Percentiles rank a stretch among this genome's conserved stretches.
These are phyloP conservation scores for Paramecium tetraurelia DNA, from an alignment of 73 alveolate genomes.

Conservation along the genomic window DNA sequence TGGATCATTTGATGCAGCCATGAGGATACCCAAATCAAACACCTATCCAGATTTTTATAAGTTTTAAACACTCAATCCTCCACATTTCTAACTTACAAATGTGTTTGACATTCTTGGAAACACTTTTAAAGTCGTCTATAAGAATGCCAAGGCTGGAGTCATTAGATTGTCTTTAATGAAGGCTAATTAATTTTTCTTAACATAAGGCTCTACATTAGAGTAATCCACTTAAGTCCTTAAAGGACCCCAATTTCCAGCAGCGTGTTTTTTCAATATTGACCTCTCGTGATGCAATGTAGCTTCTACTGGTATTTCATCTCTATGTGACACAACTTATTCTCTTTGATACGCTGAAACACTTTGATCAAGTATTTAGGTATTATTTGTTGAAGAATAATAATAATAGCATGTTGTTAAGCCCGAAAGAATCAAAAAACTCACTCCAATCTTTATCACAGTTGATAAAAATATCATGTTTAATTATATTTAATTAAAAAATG, in stretches of 20 bases:
- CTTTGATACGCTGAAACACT: background rate
- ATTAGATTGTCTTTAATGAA: background rate
- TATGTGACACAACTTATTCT: background rate
- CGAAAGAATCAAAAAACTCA: background rate
- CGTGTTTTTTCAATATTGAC: background rate
- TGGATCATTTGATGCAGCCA: slow-evolving; percentile 12
- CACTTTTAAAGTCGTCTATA: background rate
- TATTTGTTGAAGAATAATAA: background rate
- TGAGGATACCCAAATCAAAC: slow-evolving; percentile 21
- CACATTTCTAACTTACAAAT: background rate
- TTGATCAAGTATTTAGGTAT: background rate
- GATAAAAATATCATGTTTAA: background rate
- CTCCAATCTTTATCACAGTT: background rate
- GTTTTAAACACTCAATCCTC: background rate
- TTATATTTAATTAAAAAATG: background rate
- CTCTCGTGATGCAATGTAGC: background rate
- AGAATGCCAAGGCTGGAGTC: background rate
- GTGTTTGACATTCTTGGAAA: background rate
- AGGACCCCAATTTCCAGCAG: background rate
- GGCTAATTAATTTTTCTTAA: background rate
- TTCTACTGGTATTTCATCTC: background rate
- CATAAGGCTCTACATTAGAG: background rate
- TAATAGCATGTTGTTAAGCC: background rate
- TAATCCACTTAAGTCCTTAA: background rate
- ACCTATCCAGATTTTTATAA: background rate